Base-by-base conservation (phyloP, 192 early-diverging fungal species). In the Coemansia sp. region DNA sequence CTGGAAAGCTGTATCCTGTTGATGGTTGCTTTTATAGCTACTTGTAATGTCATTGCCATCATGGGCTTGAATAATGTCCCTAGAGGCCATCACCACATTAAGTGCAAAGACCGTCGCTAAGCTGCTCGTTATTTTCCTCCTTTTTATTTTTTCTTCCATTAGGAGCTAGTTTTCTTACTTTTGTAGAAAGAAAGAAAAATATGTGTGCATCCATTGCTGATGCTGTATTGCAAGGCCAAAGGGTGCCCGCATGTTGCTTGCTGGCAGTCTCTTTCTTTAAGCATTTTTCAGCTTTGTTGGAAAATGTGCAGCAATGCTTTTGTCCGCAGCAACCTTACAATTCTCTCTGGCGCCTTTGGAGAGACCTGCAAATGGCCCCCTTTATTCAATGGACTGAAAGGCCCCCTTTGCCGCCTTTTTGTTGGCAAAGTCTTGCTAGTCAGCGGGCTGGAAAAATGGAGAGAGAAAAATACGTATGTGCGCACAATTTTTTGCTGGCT, bases 1-100 rank as follows among this genome's bases (percentile, higher is more conserved):
- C 61, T 83, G 31, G 56, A 59, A 39, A 36, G 50, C 24, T 45
- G 70, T 7, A 70, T 79, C 31, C 82, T 76, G 3, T 45, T 70
- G 9, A 67, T 74, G 42, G 35, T 79, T 21, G 70, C 71, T 3
- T 42, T 83, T 21, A 70, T 83, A 28, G 55, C 55, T 8, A 63
- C 62, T 10, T 83, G 82, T 76, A n/a, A 73, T 45, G 26, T 69
- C 10, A 65, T 83, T 66, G 60, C 59, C 10, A 61, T 73, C n/a
- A 13, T 75, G 43, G 82, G 76, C 9, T 40, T 66, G 10, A 33
- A 68, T 8, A 67, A 77, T 14, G 67, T 79, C 0, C 51, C 60
- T 33, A 57, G 51, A 13, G 50, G 69, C 60, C 59, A 65, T 21
- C 28, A 34, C 3, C 59, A 37, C 8, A 67, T 80, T 53, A 51